Percentiles rank a stretch among this genome's conserved stretches.
phyloP scores from a whole-genome alignment of 139 green algal species.

The Closterium sp. region DNA sequence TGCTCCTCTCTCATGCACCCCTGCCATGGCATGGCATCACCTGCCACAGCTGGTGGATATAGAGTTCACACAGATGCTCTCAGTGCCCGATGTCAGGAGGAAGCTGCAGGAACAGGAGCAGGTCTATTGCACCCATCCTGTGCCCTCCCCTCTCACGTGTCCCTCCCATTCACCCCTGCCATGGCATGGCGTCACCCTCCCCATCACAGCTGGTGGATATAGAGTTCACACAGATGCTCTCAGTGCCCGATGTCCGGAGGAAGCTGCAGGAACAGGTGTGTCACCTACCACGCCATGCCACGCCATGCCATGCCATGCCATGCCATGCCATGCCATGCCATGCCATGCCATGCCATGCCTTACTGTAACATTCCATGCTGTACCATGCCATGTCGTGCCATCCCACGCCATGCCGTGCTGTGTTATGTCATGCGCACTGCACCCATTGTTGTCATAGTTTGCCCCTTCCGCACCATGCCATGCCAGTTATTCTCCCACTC shows the following conservation, averaged over 20 bases:
- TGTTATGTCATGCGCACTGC: too few species aligned
- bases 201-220: conserved; percentile 13
- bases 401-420: too few species aligned
- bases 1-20: too few species aligned
- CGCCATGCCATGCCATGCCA: neutral
- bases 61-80: conserved; percentile 6
- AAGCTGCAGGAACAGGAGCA: neutral
- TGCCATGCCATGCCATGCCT: neutral
- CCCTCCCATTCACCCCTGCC: neutral
- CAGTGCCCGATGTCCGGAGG: neutral
- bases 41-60: conserved; percentile 13
- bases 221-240: conserved; percentile 6
- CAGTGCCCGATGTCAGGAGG: neutral
- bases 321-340: too few species aligned
- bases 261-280: neutral
- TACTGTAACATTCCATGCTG: too few species aligned
- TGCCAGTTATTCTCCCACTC: neutral
- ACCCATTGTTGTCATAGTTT: too few species aligned
- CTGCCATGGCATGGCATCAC: neutral
- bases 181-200: neutral
- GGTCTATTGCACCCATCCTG: neutral
- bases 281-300: neutral
- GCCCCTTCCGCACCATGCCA: neutral
- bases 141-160: neutral
- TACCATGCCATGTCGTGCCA: too few species aligned